Evolutionary conservation across 2,329 filamentous ascomycete genomes (phyloP).

Genomic region (Truncatella angustata): DNA sequence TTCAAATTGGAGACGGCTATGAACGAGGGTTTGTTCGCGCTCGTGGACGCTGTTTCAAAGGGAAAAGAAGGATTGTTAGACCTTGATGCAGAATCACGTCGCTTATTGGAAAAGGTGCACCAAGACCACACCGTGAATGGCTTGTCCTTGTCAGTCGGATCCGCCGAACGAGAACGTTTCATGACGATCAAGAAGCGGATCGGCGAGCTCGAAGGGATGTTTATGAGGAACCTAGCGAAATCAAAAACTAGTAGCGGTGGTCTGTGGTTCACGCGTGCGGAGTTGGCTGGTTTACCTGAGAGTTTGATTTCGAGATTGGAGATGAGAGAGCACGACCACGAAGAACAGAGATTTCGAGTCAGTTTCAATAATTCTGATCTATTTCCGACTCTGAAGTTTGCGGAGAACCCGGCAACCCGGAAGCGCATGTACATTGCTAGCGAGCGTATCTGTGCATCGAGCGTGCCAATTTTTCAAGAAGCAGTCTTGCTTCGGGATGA

Average conservation of each 20-base stretch:
- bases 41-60: not conserved
- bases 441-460: not conserved
- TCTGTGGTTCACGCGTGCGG: not conserved
- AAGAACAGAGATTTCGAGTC: not conserved
- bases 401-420: not conserved
- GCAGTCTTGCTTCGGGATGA: constrained; percentile 55
- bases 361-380: not conserved
- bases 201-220: not conserved
- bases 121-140: not conserved
- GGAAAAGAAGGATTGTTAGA: not conserved
- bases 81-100: not conserved
- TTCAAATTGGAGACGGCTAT: not conserved
- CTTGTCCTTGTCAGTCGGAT: not conserved
- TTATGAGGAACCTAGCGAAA: not conserved
- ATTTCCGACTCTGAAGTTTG: not conserved
- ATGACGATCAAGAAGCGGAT: not conserved
- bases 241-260: not conserved
- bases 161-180: not conserved
- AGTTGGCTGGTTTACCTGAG: not conserved
- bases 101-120: not conserved
- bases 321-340: not conserved
- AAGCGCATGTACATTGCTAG: not conserved
- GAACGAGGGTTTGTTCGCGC: not conserved
- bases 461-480: constrained; percentile 47
- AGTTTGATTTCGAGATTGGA: not conserved